phyloP scores from a whole-genome alignment of 164 flowering plant species.

The Nymphaea thermarum region DNA sequence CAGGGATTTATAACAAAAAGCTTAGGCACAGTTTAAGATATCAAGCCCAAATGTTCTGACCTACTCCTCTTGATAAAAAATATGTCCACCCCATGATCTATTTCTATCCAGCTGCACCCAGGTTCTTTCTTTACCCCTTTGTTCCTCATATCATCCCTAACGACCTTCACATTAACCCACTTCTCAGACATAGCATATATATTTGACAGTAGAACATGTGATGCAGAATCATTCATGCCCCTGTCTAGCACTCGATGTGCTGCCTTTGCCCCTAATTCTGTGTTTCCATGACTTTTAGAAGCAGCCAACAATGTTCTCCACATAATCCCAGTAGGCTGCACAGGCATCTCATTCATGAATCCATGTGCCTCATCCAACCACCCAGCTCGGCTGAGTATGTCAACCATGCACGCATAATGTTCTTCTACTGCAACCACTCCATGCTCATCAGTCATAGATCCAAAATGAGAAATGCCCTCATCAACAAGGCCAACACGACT shows the following conservation, averaged over 20 bases:
- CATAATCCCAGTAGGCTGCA: constrained; percentile 5
- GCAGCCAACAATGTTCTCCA: constrained; percentile 11
- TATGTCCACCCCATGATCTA: constrained; percentile 2
- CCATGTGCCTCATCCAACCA: constrained; percentile 7
- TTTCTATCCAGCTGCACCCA: constrained; percentile 9
- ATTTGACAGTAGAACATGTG: constrained; percentile 2
- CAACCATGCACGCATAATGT: constrained; percentile 7
- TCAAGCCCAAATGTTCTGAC: background rate
- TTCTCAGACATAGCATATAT: constrained; percentile 6
- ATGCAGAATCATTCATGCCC: constrained; percentile 3
- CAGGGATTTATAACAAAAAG: no score
- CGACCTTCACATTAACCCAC: constrained; percentile 4
- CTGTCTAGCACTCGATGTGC: constrained; percentile 3
- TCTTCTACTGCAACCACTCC: constrained; percentile 5
- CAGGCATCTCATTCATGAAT: constrained; percentile 5
- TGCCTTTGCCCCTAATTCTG: constrained; percentile 4
- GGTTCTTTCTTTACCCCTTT: constrained; percentile 5
- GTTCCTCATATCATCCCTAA: constrained; percentile 1
- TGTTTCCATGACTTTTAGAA: constrained; percentile 2
- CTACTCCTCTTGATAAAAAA: constrained; percentile 4
- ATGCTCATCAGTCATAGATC: constrained; percentile 6
- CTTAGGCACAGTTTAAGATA: background rate
- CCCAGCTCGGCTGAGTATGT: constrained; percentile 7
- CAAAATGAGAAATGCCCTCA: background rate
- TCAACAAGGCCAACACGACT: constrained; percentile 9